These are phyloP conservation scores for Arbutus unedo DNA, from an alignment of 148 eudicot genomes.

Conservation along the genomic window DNA sequence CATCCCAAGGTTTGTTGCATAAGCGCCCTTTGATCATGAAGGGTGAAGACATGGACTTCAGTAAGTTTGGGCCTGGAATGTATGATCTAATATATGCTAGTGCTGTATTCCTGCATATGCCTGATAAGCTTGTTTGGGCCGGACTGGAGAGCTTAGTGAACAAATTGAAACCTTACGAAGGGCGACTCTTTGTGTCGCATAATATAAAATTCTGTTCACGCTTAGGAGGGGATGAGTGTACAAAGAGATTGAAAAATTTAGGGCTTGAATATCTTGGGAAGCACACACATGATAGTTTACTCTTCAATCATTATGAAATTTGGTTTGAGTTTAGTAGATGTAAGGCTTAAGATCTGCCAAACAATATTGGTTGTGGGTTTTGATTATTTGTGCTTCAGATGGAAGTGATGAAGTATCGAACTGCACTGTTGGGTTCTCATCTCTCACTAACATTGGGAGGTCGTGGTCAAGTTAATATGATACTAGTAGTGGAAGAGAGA, in stretches of 20 bases:
- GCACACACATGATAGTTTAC: slow-evolving; percentile 86
- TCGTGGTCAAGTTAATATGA: not conserved
- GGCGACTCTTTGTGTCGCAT: slow-evolving; percentile 88
- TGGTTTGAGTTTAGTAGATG: slow-evolving; percentile 84
- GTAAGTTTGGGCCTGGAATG: slow-evolving; percentile 59
- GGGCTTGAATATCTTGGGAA: slow-evolving; percentile 85
- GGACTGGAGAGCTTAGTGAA: slow-evolving; percentile 74
- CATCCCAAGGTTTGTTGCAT: slow-evolving; percentile 78
- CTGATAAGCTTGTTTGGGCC: slow-evolving; percentile 89
- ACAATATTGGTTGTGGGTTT: not conserved
- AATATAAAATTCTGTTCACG: slow-evolving; percentile 93
- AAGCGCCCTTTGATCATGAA: slow-evolving; percentile 83
- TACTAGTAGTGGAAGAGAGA: slow-evolving; percentile 9
- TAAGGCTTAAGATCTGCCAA: slow-evolving; percentile 32
- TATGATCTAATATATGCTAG: slow-evolving; percentile 90
- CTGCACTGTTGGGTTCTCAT: not conserved
- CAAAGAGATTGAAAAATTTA: slow-evolving; percentile 52
- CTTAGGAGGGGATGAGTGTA: slow-evolving; percentile 88
- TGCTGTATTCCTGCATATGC: slow-evolving; percentile 96
- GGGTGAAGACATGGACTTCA: slow-evolving; percentile 92
- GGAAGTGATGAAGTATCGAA: slow-evolving; percentile 2
- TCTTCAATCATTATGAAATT: slow-evolving; percentile 91
- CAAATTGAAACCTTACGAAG: slow-evolving; percentile 66
- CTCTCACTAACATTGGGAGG: not conserved
- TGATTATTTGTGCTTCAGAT: not conserved